phyloP scores from a whole-genome alignment of 2,329 filamentous ascomycete genomes.

The Arachnomyces sp. region DNA sequence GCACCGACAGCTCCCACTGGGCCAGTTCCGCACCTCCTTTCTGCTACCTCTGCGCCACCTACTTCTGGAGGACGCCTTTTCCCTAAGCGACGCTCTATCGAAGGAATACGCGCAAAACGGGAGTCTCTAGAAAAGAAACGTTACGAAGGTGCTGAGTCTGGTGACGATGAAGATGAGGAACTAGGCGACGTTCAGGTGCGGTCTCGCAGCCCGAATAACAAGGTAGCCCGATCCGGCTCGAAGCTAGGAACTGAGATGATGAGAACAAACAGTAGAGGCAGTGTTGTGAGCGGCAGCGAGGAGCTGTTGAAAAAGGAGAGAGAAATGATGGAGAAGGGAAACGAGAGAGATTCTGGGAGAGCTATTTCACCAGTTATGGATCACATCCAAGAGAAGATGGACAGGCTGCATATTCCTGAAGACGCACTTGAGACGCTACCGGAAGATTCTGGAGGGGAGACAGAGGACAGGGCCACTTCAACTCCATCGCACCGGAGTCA shows the following conservation, averaged over 20 bases:
- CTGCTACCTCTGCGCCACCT: slow-evolving; percentile 58
- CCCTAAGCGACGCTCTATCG: slow-evolving; percentile 60
- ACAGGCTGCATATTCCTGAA: too few relatives aligned
- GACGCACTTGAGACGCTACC: too few relatives aligned
- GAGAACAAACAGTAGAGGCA: slow-evolving; percentile 90
- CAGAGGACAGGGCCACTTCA: too few relatives aligned
- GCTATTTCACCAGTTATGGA: too few relatives aligned
- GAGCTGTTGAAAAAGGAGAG: slow-evolving; percentile 29
- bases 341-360: too few relatives aligned
- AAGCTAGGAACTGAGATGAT: slow-evolving; percentile 97
- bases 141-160: slow-evolving; percentile 72
- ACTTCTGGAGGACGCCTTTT: slow-evolving; percentile 43
- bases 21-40: slow-evolving; percentile 49
- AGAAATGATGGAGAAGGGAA: slow-evolving; percentile 24
- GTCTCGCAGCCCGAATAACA: slow-evolving; percentile 44
- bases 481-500: too few relatives aligned
- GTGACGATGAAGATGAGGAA: slow-evolving; percentile 92
- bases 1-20: slow-evolving; percentile 13
- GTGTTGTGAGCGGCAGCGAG: slow-evolving; percentile 49
- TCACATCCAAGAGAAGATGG: too few relatives aligned
- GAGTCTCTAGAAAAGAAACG: slow-evolving; percentile 64
- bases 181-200: slow-evolving; percentile 53
- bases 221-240: slow-evolving; percentile 60
- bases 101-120: slow-evolving; percentile 66
- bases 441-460: too few relatives aligned